Conservation (phyloP, 2,329 filamentous ascomycete genomes). For the Claviceps pusilla region DNA sequence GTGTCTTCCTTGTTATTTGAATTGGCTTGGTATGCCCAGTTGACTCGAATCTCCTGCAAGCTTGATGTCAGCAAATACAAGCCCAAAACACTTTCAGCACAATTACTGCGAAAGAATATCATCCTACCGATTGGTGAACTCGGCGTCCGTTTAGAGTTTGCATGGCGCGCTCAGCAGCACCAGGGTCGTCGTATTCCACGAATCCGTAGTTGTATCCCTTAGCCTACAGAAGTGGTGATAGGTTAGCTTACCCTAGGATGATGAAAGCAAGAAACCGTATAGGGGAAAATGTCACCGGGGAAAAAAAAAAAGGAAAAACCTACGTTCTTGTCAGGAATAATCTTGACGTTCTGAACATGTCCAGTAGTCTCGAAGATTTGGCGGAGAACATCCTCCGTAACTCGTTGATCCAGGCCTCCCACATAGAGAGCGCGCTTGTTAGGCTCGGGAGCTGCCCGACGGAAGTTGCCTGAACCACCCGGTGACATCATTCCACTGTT, state of each 20-base stretch:
- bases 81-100: neutral
- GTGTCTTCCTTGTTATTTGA: constrained; percentile 90
- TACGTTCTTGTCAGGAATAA: constrained; percentile 99
- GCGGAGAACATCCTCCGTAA: constrained; percentile 88
- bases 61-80: constrained; percentile 7
- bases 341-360: constrained; percentile 97
- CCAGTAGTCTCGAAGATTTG: constrained; percentile 98
- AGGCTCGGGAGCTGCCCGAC: constrained; percentile 87
- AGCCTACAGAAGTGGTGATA: constrained; percentile 40
- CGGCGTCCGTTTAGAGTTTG: constrained; percentile 87
- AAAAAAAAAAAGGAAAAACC: constrained; percentile 26
- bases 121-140: constrained; percentile 75
- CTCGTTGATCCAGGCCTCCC: constrained; percentile 82
- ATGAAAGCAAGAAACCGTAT: constrained; percentile 5
- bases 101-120: neutral
- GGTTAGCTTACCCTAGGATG: constrained; percentile 3
- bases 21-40: constrained; percentile 99
- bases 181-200: constrained; percentile 95
- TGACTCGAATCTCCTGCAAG: constrained; percentile 84
- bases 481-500: constrained; percentile 64
- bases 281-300: neutral
- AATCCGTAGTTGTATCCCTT: constrained; percentile 99
- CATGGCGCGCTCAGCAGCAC: constrained; percentile 93
- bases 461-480: constrained; percentile 64
- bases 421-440: constrained; percentile 98